Base-by-base conservation (phyloP, 75 land plant genomes). In the Sequoia sempervirens region DNA sequence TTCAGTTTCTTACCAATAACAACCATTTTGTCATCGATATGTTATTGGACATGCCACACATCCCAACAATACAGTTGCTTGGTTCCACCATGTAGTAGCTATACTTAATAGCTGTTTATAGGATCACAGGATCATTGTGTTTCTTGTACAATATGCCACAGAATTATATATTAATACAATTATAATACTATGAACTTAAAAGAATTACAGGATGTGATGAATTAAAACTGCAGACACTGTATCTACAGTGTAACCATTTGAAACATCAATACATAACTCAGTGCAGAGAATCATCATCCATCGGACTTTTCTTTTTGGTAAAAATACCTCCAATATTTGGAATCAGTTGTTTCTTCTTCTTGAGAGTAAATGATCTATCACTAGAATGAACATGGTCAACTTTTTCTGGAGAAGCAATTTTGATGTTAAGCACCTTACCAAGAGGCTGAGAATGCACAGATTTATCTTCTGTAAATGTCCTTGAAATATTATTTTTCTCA, bases 261-360 rank as follows among this genome's bases (percentile, higher is more conserved):
- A 12, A 75, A 45, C n/a, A 41, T 40, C n/a, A 41, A 76, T n/a
- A 40, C 10, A 43, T 26, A 76, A 23, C n/a, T 78, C 80, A 78
- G 43, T 45, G 47, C 32, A 88, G 91, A 1, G 90, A 82, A 41
- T 88, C 87, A 81, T 88, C 92, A 28, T 91, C 92, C 17, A 84
- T n/a, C 15, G 89, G 90, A 84, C 73, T 88, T 86, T 90, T 93
- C 87, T 85, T 93, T 79, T 87, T 85, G 40, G 84, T 83, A 70
- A 93, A 88, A 26, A 93, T 86, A 70, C 91, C 92, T 64, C 93
- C 90, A 14, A 93, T 69, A 66, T 58, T 88, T 26, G 91, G 90
- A 47, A 93, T 41, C 13, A 90, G 85, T 11, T 75, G 72, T 82
- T 89, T 93, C 80, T 89, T 93, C 17, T 83, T 50, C 2, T 45